A percentile compares a stretch with the other conserved stretches of the same genome.
Conservation (phyloP, 306 rosid genomes). For the Ceratonia siliqua region DNA sequence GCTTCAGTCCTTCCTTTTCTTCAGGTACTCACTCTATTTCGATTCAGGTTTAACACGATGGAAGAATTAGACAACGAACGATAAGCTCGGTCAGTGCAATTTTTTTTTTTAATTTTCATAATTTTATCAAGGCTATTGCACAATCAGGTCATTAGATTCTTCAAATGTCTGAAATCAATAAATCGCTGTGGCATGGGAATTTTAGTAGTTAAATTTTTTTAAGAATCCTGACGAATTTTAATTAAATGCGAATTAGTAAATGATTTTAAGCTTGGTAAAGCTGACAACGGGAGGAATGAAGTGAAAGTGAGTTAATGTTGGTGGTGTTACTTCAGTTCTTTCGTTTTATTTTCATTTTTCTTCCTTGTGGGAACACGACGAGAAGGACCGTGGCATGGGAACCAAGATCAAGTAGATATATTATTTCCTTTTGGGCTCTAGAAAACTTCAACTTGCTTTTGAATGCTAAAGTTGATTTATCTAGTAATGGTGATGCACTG, state of each 20-base stretch:
- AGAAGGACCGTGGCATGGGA: not conserved
- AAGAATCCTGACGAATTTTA: not conserved
- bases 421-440: not conserved
- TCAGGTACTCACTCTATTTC: constrained; percentile 44
- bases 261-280: constrained; percentile 12
- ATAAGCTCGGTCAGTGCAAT: not conserved
- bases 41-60: not conserved
- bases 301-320: constrained; percentile 26
- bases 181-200: not conserved
- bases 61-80: not conserved
- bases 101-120: not conserved
- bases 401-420: not conserved
- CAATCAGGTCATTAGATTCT: constrained; percentile 9
- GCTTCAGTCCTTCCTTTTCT: constrained; percentile 35
- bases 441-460: constrained; percentile 1
- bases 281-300: constrained; percentile 28
- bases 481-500: not conserved
- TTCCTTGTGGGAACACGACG: not conserved
- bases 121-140: not conserved
- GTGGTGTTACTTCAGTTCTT: constrained; percentile 15
- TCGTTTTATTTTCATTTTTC: constrained; percentile 7
- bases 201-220: not conserved
- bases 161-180: not conserved
- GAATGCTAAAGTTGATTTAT: not conserved
- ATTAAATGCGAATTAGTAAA: constrained; percentile 2